Evolutionary conservation across 352 stramenopile genomes (phyloP).

Genomic region (Pythium dissimile): DNA sequence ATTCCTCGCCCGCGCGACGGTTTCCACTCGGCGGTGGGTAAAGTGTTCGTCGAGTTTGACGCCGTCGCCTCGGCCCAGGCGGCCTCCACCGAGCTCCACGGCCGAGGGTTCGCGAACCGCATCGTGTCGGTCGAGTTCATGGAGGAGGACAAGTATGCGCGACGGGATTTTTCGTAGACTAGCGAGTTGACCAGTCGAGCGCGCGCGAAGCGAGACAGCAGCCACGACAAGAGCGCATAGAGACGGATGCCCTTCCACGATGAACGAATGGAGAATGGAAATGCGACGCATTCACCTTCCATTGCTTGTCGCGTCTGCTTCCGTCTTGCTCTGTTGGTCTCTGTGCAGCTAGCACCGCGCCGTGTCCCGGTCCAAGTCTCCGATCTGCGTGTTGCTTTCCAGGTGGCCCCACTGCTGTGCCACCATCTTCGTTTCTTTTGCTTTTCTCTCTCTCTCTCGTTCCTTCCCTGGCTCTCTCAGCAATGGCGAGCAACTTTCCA

Average conservation of each 20-base stretch:
- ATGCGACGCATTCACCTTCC: neutral
- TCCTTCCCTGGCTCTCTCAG: too few species aligned
- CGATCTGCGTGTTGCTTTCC: too few species aligned
- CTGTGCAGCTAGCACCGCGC: neutral
- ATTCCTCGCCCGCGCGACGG: constrained; percentile 73
- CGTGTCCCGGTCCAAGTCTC: too few species aligned
- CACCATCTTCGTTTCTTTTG: neutral
- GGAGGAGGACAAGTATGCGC: constrained; percentile 85
- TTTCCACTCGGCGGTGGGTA: constrained; percentile 52
- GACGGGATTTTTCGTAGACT: constrained; percentile 62
- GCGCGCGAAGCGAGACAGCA: neutral
- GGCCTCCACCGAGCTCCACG: constrained; percentile 88
- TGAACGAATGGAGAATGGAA: constrained; percentile 3
- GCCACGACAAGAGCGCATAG: neutral
- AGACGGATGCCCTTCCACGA: neutral
- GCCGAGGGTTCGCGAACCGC: constrained; percentile 91
- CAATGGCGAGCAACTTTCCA: too few species aligned
- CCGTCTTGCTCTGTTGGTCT: neutral
- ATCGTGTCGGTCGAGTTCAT: constrained; percentile 90
- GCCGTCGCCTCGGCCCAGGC: constrained; percentile 69
- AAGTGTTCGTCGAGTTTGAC: constrained; percentile 92
- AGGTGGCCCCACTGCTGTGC: too few species aligned
- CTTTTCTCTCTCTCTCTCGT: neutral
- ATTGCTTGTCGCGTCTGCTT: neutral
- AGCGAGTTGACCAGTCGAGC: neutral